Evolutionary conservation across 257 asterid species (phyloP), one percentile per base, ranked within the genome.

Genomic region (Schizonepeta tenuifolia): DNA sequence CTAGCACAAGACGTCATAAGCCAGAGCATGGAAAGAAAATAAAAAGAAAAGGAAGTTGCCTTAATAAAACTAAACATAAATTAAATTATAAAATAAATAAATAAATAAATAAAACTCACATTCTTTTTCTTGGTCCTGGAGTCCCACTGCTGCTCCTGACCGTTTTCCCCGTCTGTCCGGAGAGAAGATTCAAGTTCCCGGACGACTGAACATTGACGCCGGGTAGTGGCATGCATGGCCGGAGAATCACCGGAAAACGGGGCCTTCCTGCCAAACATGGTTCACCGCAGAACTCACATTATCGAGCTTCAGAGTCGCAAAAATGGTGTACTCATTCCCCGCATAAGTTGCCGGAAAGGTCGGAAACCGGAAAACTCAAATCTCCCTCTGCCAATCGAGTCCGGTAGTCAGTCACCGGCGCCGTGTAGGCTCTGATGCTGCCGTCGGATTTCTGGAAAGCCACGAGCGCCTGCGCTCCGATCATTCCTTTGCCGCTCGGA

Each of bases 261-360:
- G 96, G 10, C 97, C 98, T 17, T 86, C 91, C 74, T 93, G 98
- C 98, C 98, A 93, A n/a, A 89, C 86, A 65, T 93, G 98, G 72
- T 89, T 91, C 28, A 91, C 73, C 12, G 79, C 69, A 6, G 89
- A 77, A 79, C 86, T 87, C 1, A 81, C 54, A 22, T 85, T 81
- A 15, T 78, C 91, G 26, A 91, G 88, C 59, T 67, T 82, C 31
- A 93, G 67, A 0, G 87, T 89, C 4, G 96, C 97, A 65, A 83
- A 93, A 28, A 91, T 84, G 77, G 71, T 77, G 74, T 79, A 78
- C 24, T 89, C 97, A 7, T 79, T 85, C n/a, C 77, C 78, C 0
- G 80, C 65, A 44, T 81, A 86, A 0, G 87, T 86, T 13, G 97
- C 96, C 1, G 82, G n/a, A 67, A 24, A 93, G 35, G 63, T 86